A percentile compares a stretch with the other conserved stretches of the same genome.
Evolutionary conservation across 495 filamentous ascomycete species (phyloP).

Genomic region (Friedmanniomyces simplex): DNA sequence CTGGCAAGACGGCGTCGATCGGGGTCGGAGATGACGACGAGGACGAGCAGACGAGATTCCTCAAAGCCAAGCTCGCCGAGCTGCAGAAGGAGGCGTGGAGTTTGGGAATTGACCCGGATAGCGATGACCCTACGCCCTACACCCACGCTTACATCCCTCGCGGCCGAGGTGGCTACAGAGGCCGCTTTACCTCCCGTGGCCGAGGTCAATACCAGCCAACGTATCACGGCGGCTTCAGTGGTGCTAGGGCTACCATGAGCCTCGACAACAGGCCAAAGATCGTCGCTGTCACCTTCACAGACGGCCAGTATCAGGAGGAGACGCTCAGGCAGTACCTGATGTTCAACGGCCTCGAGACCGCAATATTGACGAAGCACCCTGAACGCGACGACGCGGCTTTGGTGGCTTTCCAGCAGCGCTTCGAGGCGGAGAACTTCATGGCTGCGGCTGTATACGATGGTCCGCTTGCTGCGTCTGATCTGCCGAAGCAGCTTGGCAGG

Average conservation of each 20-base stretch:
- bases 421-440: conserved; percentile 62
- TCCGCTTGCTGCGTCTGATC: conserved; percentile 51
- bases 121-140: conserved; percentile 24
- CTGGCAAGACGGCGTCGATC: conserved; percentile 18
- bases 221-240: conserved; percentile 2
- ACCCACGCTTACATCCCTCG: no score
- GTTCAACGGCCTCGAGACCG: conserved; percentile 73
- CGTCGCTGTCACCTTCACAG: conserved; percentile 60
- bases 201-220: background rate
- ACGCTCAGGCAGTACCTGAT: conserved; percentile 74
- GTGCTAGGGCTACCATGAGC: conserved; percentile 45
- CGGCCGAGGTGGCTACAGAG: conserved; percentile 17
- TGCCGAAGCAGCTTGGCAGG: conserved; percentile 61
- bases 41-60: conserved; percentile 47
- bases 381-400: conserved; percentile 46
- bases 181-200: conserved; percentile 31
- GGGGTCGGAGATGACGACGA: conserved; percentile 27
- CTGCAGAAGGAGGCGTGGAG: conserved; percentile 77
- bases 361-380: conserved; percentile 59
- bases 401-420: conserved; percentile 81
- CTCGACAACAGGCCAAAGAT: conserved; percentile 81
- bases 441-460: conserved; percentile 33
- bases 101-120: conserved; percentile 59
- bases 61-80: conserved; percentile 69
- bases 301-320: conserved; percentile 49